Evolutionary conservation across 257 asterid species (phyloP).

Genomic region (Solanum pinnatisectum): DNA sequence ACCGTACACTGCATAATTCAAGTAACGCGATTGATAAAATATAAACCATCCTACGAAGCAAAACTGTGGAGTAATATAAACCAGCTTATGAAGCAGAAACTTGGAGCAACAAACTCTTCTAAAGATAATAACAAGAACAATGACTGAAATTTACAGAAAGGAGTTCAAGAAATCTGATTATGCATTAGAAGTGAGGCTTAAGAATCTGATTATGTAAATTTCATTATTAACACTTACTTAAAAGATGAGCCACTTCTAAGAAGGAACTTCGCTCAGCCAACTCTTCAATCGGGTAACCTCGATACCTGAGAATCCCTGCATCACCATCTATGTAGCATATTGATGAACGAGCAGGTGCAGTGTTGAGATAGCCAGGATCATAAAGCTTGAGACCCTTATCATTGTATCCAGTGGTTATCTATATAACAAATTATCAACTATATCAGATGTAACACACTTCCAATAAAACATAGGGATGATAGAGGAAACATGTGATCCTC

Average conservation of each 20-base stretch:
- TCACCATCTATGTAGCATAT: slow-evolving; percentile 36
- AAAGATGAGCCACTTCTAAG: slow-evolving; percentile 81
- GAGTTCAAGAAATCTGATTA: neutral
- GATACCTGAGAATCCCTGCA: neutral
- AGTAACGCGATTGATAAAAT: neutral
- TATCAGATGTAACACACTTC: neutral
- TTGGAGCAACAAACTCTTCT: neutral
- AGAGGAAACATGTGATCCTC: neutral
- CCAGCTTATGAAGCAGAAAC: neutral
- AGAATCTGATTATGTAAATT: neutral
- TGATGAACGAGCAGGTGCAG: slow-evolving; percentile 94
- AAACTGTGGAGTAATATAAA: neutral
- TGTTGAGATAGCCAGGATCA: slow-evolving; percentile 96
- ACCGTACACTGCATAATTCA: slow-evolving; percentile 60
- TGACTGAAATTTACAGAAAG: neutral
- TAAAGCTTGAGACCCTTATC: slow-evolving; percentile 97
- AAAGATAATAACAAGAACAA: neutral
- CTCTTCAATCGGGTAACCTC: slow-evolving; percentile 3
- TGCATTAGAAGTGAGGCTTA: neutral
- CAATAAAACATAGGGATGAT: neutral
- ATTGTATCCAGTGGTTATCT: slow-evolving; percentile 55
- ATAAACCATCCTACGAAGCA: neutral
- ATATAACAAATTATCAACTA: slow-evolving; percentile 2
- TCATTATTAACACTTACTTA: slow-evolving; percentile 42
- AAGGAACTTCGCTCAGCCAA: neutral